phyloP scores from a whole-genome alignment of 179 eudicot species.

The Silene noctiflora region DNA sequence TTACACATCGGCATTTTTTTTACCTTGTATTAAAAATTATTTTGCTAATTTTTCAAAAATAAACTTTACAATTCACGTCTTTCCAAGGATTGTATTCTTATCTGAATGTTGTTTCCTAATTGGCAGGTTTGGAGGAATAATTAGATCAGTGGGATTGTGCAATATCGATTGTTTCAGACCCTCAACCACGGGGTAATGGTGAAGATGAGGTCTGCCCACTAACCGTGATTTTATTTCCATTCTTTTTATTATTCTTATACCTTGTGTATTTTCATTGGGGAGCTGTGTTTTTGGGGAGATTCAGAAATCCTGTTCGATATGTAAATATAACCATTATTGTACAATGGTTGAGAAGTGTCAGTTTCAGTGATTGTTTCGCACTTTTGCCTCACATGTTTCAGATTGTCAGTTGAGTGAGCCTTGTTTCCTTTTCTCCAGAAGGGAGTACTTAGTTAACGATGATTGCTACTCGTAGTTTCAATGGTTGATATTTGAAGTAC shows the following conservation, averaged over 20 bases:
- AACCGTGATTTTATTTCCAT: conserved; percentile 19
- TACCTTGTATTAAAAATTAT: too few relatives aligned
- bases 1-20: too few relatives aligned
- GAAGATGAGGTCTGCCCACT: conserved; percentile 28
- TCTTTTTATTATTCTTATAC: conserved; percentile 4
- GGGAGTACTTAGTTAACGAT: background rate
- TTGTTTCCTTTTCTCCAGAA: background rate
- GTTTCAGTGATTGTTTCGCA: background rate
- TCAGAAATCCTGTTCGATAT: conserved; percentile 22
- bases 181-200: conserved; percentile 45
- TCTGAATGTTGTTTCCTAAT: background rate
- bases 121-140: conserved; percentile 92
- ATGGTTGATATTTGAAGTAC: too few relatives aligned
- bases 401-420: background rate
- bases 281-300: conserved; percentile 27
- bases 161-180: conserved; percentile 94
- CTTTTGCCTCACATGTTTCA: too few relatives aligned
- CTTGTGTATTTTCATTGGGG: conserved; percentile 16
- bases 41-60: too few relatives aligned
- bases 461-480: too few relatives aligned
- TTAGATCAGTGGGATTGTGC: conserved; percentile 80
- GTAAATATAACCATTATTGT: conserved; percentile 22
- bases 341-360: background rate
- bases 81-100: background rate
- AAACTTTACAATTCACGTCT: background rate